Conservation (phyloP, 371 early-diverging fungal species). For the Batkoa obscura region DNA sequence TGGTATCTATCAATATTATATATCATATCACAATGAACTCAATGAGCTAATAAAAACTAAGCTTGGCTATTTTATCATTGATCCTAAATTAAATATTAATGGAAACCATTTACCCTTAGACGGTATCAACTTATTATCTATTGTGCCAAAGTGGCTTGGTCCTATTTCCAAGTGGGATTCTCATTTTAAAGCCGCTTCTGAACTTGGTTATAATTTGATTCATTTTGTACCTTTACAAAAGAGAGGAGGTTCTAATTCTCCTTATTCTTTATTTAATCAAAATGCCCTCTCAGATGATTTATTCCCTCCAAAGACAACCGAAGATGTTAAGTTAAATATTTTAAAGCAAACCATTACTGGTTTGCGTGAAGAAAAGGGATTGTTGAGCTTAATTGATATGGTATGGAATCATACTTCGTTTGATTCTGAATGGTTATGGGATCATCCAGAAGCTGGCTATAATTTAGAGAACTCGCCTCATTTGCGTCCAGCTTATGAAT, state of each 20-base stretch:
- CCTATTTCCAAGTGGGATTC: constrained; percentile 54
- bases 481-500: constrained; percentile 73
- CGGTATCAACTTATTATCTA: constrained; percentile 64
- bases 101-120: constrained; percentile 36
- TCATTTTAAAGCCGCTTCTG: constrained; percentile 40
- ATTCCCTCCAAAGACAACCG: constrained; percentile 30
- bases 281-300: constrained; percentile 64
- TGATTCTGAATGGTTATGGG: constrained; percentile 69
- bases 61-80: constrained; percentile 62
- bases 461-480: constrained; percentile 89
- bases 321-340: constrained; percentile 31
- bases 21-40: constrained; percentile 29
- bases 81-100: constrained; percentile 43
- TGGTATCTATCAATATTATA: constrained; percentile 77
- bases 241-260: constrained; percentile 81
- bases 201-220: constrained; percentile 85
- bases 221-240: constrained; percentile 88
- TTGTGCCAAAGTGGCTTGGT: constrained; percentile 92
- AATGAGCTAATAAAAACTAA: constrained; percentile 8
- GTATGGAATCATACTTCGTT: constrained; percentile 96
- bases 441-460: constrained; percentile 94
- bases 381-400: constrained; percentile 74
- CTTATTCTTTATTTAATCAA: constrained; percentile 88
- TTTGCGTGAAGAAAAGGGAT: constrained; percentile 38
- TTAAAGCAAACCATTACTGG: constrained; percentile 26